phyloP scores from a whole-genome alignment of 2,329 filamentous ascomycete genomes.

The Chrysoporthe puriensis region DNA sequence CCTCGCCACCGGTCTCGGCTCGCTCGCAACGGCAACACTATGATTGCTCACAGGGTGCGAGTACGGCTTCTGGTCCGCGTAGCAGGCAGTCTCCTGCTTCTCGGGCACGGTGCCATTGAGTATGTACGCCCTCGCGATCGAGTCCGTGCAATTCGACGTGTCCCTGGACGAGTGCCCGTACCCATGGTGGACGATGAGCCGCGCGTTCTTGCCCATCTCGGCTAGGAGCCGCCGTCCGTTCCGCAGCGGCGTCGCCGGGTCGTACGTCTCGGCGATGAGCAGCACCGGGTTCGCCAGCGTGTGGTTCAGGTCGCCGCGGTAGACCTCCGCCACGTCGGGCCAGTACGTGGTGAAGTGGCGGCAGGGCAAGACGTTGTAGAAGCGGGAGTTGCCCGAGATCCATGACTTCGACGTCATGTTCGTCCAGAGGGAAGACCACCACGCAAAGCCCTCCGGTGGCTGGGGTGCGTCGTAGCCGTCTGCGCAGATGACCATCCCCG shows the following conservation, averaged over 20 bases:
- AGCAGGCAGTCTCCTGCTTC: slow-evolving; percentile 49
- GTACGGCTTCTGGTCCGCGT: slow-evolving; percentile 53
- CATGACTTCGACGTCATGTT: slow-evolving; percentile 51
- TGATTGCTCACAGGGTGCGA: slow-evolving; percentile 22
- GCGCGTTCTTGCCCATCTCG: slow-evolving; percentile 53
- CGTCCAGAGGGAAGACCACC: slow-evolving; percentile 51
- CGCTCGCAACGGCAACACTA: background rate
- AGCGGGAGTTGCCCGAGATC: slow-evolving; percentile 52
- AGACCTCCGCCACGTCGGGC: slow-evolving; percentile 50
- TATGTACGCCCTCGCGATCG: slow-evolving; percentile 45
- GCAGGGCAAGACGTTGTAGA: slow-evolving; percentile 49
- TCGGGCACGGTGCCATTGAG: slow-evolving; percentile 45
- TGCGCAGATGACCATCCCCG: slow-evolving; percentile 47
- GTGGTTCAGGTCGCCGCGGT: slow-evolving; percentile 49
- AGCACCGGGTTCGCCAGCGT: slow-evolving; percentile 49
- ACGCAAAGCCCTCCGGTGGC: slow-evolving; percentile 30
- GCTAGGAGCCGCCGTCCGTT: slow-evolving; percentile 48
- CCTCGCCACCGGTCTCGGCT: slow-evolving; percentile 6
- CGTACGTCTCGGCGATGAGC: slow-evolving; percentile 53
- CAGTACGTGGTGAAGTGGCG: slow-evolving; percentile 50
- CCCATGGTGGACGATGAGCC: slow-evolving; percentile 52
- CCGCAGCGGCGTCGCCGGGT: slow-evolving; percentile 53
- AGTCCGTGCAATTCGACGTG: slow-evolving; percentile 49
- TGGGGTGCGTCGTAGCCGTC: slow-evolving; percentile 35
- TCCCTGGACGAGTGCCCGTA: slow-evolving; percentile 54